Evolutionary conservation across 2,329 filamentous ascomycete genomes (phyloP).

Genomic region (Diaporthe citriasiana): DNA sequence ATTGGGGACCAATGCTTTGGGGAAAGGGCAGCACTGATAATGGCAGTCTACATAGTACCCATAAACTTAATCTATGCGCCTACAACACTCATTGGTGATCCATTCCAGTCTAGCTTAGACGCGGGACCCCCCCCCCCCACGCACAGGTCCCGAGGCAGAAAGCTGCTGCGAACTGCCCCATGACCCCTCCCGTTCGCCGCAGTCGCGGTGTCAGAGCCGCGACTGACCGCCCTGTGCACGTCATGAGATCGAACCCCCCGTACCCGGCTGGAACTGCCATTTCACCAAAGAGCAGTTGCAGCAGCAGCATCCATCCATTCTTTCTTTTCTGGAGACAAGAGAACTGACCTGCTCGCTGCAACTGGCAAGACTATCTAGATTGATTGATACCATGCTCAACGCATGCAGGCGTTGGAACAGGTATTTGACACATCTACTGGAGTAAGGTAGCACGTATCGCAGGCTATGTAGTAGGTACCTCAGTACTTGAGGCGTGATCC

Average conservation of each 20-base stretch:
- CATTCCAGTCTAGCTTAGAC: too few species aligned
- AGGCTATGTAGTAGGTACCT: background rate
- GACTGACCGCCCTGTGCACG: background rate
- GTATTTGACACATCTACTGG: background rate
- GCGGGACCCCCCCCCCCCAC: background rate
- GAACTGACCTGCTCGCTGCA: background rate
- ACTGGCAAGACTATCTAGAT: background rate
- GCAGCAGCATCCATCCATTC: background rate
- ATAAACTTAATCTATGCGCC: too few species aligned
- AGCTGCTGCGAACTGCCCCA: background rate
- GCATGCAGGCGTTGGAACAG: background rate
- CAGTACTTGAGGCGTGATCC: background rate
- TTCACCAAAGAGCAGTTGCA: too few species aligned
- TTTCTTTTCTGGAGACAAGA: too few species aligned
- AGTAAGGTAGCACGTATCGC: background rate
- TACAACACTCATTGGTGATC: too few species aligned
- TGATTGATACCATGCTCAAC: background rate
- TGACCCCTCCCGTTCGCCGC: constrained; percentile 2
- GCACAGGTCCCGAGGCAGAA: background rate
- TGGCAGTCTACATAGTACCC: too few species aligned
- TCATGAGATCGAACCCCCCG: background rate
- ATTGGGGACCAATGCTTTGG: too few species aligned
- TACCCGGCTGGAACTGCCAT: constrained; percentile 1
- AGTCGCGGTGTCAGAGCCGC: background rate
- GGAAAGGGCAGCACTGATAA: too few species aligned